Evolutionary conservation across 257 asterid species (phyloP).

Genomic region (Rauvolfia tetraphylla): DNA sequence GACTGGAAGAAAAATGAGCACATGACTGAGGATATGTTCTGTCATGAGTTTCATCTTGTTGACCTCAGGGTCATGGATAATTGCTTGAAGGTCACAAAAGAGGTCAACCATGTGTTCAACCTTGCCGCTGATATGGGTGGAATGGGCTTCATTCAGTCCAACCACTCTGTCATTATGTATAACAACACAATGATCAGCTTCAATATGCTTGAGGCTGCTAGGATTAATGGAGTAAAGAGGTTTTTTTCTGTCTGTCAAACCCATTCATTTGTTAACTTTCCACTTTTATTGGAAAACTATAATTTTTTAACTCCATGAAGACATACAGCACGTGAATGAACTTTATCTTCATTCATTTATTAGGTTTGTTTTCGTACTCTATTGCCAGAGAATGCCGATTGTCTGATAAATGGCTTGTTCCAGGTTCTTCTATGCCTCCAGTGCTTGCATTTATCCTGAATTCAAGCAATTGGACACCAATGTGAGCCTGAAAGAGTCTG

Average conservation of each 20-base stretch:
- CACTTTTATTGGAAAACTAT: background rate
- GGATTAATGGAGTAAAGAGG: conserved; percentile 82
- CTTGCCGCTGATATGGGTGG: conserved; percentile 99
- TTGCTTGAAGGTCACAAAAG: conserved; percentile 75
- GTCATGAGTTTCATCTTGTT: conserved; percentile 84
- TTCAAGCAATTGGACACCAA: conserved; percentile 88
- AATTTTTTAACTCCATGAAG: background rate
- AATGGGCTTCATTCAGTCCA: conserved; percentile 94
- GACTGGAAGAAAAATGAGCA: conserved; percentile 97
- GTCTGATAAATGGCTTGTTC: conserved; percentile 11
- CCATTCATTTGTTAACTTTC: background rate
- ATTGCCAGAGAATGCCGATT: background rate
- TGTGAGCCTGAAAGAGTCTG: conserved; percentile 92
- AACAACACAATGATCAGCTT: conserved; percentile 92
- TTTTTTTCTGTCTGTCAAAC: conserved; percentile 16
- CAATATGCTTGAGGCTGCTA: conserved; percentile 88
- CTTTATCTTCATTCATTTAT: background rate
- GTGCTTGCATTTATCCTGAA: conserved; percentile 92
- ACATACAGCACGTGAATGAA: background rate
- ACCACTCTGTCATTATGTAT: conserved; percentile 89
- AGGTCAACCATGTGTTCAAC: conserved; percentile 75
- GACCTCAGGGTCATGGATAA: conserved; percentile 95
- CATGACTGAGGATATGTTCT: conserved; percentile 93
- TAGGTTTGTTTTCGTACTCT: background rate
- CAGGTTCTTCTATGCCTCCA: conserved; percentile 93